phyloP scores from a whole-genome alignment of 129 eudicot species.

The Flaveria sonorensis region DNA sequence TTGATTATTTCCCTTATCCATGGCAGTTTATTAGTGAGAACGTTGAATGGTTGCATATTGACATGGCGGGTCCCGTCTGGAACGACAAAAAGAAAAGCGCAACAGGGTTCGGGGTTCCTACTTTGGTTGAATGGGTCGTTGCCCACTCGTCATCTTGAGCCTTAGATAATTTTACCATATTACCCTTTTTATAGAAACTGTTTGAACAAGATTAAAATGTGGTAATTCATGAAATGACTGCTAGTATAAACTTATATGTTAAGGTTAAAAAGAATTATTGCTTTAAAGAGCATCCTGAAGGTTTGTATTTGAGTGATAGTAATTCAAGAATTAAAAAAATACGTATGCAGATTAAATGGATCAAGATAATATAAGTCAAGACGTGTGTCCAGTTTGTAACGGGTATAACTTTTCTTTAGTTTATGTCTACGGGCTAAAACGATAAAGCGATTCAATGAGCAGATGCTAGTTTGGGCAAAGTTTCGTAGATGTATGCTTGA shows the following conservation, averaged over 20 bases:
- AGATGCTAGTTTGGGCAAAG: too few species aligned
- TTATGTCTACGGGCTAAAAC: too few species aligned
- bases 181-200: constrained; percentile 2
- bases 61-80: constrained; percentile 98
- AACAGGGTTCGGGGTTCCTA: constrained; percentile 82
- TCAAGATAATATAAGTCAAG: too few species aligned
- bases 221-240: constrained; percentile 17
- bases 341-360: too few species aligned
- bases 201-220: constrained; percentile 4
- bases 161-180: background rate
- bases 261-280: background rate
- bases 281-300: background rate
- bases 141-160: constrained; percentile 61
- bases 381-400: too few species aligned
- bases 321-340: too few species aligned
- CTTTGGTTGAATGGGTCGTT: constrained; percentile 90
- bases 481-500: too few species aligned
- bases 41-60: constrained; percentile 91
- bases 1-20: background rate
- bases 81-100: constrained; percentile 85
- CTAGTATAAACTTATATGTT: background rate
- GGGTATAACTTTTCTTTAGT: too few species aligned
- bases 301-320: background rate
- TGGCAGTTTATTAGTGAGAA: constrained; percentile 95
- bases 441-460: too few species aligned